phyloP scores from a whole-genome alignment of 352 stramenopile species.

The Lagenidium sp. region DNA sequence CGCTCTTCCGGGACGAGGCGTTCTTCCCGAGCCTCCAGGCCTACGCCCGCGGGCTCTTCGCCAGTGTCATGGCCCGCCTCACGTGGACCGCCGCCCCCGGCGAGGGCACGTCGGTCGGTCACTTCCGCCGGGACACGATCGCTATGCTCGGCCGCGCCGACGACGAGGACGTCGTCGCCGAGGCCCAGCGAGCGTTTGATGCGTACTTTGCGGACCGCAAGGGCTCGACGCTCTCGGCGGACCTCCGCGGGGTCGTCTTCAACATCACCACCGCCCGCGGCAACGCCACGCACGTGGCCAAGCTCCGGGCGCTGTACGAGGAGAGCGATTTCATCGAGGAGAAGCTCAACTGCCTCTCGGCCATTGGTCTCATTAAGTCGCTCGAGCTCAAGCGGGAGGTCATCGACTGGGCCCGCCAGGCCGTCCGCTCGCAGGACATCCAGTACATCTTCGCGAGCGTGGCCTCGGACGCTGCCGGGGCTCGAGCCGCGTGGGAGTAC shows the following conservation, averaged over 20 bases:
- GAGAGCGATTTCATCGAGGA: conserved; percentile 75
- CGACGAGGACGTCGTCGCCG: conserved; percentile 34
- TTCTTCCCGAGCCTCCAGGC: conserved; percentile 53
- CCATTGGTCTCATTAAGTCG: conserved; percentile 53
- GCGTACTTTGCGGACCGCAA: conserved; percentile 46
- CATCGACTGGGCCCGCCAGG: conserved; percentile 55
- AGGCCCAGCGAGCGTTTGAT: conserved; percentile 45
- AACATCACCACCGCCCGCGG: conserved; percentile 38
- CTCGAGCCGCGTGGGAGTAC: conserved; percentile 57
- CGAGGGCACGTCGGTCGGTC: conserved; percentile 36
- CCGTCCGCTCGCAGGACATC: conserved; percentile 79
- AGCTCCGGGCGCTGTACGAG: conserved; percentile 52
- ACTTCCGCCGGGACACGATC: conserved; percentile 68
- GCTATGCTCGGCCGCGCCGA: conserved; percentile 54
- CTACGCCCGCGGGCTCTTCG: conserved; percentile 59
- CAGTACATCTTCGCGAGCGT: conserved; percentile 72
- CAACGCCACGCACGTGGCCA: conserved; percentile 26
- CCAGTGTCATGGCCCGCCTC: conserved; percentile 37
- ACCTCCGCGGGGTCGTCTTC: conserved; percentile 62
- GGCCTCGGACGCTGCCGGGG: conserved; percentile 39
- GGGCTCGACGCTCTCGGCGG: conserved; percentile 27
- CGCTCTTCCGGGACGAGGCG: conserved; percentile 43
- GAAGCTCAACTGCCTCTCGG: conserved; percentile 70
- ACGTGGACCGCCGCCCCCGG: conserved; percentile 28
- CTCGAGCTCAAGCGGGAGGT: conserved; percentile 50